Percentiles rank a stretch among this genome's conserved stretches.
Conservation (phyloP, 345 rosid species). For the Eutrema heterophyllum region DNA sequence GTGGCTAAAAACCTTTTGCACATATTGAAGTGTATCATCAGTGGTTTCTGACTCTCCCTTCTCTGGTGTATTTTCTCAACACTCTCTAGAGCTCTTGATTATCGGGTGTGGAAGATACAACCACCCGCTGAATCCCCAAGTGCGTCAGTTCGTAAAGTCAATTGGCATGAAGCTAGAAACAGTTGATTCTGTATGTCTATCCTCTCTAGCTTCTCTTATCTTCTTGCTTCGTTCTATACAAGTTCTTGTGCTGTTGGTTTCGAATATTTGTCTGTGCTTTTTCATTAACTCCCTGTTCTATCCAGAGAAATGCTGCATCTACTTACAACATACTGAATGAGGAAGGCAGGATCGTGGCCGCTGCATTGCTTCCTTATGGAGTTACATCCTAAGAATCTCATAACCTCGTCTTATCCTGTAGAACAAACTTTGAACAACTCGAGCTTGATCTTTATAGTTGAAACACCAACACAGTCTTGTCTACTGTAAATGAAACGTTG, state of each 20-base stretch:
- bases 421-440: neutral
- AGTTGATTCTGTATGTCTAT: conserved; percentile 64
- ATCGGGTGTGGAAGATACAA: conserved; percentile 76
- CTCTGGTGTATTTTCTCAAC: conserved; percentile 1
- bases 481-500: conserved; percentile 15
- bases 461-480: neutral
- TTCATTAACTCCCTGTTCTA: neutral
- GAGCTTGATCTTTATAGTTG: neutral
- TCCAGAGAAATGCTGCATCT: conserved; percentile 90
- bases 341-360: conserved; percentile 86
- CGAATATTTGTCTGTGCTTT: neutral
- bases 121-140: conserved; percentile 51
- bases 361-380: conserved; percentile 79
- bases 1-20: neutral
- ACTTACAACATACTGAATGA: conserved; percentile 87
- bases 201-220: neutral
- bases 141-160: conserved; percentile 56
- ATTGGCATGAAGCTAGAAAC: conserved; percentile 88
- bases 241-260: neutral
- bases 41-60: conserved; percentile 4
- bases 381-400: conserved; percentile 39
- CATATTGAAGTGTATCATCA: conserved; percentile 1
- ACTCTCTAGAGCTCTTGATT: conserved; percentile 63
- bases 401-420: neutral
- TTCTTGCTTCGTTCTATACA: neutral